Conservation (phyloP, 2,329 filamentous ascomycete species). For the Coniochaeta sp. region DNA sequence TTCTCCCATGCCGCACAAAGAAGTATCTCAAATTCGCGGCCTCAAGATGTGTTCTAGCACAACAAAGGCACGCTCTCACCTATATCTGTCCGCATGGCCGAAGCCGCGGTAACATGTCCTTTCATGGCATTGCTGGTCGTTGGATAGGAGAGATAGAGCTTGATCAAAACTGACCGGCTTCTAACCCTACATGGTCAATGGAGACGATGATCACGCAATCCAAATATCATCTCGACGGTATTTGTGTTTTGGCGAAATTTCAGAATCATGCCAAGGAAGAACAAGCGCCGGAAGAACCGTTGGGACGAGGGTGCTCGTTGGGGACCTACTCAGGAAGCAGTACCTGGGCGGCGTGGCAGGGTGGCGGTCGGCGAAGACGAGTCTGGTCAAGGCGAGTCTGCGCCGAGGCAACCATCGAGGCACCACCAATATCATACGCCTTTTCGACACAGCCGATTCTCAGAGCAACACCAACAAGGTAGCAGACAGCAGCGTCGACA, state of each 20-base stretch:
- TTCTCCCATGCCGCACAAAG: neutral
- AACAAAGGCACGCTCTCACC: neutral
- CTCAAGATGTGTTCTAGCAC: neutral
- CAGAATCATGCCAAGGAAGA: neutral
- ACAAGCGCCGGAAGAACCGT: neutral
- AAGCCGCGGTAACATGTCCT: neutral
- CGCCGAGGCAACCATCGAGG: neutral
- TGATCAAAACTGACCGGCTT: neutral
- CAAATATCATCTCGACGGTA: too few relatives aligned
- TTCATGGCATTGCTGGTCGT: neutral
- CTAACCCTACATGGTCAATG: neutral
- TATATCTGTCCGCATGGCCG: neutral
- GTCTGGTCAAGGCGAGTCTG: neutral
- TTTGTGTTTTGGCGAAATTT: neutral
- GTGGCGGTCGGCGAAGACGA: neutral
- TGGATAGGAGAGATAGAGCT: neutral
- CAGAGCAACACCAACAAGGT: neutral
- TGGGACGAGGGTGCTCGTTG: neutral
- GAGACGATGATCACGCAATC: neutral
- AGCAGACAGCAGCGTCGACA: neutral
- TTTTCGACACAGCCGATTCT: neutral
- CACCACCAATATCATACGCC: neutral
- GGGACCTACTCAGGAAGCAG: neutral
- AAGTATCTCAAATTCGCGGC: neutral
- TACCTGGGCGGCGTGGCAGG: neutral